A percentile compares a stretch with the other conserved stretches of the same genome.
These are phyloP conservation scores for Aspergillus candidus DNA, from an alignment of 2,329 filamentous ascomycete species.

Conservation along the genomic window DNA sequence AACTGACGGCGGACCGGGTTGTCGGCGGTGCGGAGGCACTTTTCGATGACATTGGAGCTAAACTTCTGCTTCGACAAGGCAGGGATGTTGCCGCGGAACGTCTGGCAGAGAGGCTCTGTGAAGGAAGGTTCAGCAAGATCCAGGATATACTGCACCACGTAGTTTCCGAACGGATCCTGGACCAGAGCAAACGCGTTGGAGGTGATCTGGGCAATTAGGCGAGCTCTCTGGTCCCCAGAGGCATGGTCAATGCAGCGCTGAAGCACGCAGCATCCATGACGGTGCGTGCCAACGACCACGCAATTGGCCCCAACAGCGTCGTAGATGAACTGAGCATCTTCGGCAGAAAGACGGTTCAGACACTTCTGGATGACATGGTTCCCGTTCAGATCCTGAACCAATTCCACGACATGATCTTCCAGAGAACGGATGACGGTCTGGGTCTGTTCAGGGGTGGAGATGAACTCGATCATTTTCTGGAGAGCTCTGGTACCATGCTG, in stretches of 20 bases:
- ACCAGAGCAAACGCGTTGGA: slow-evolving; percentile 81
- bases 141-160: slow-evolving; percentile 97
- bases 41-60: slow-evolving; percentile 98
- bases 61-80: slow-evolving; percentile 91
- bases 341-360: slow-evolving; percentile 80
- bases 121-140: slow-evolving; percentile 83
- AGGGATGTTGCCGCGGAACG: slow-evolving; percentile 68
- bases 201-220: slow-evolving; percentile 82
- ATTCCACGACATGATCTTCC: slow-evolving; percentile 75
- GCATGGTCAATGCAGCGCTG: slow-evolving; percentile 98
- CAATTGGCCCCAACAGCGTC: slow-evolving; percentile 84
- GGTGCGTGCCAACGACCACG: slow-evolving; percentile 88
- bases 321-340: slow-evolving; percentile 93
- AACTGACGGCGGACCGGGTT: slow-evolving; percentile 69
- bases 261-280: slow-evolving; percentile 94
- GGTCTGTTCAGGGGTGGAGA: slow-evolving; percentile 78
- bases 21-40: slow-evolving; percentile 80
- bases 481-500: slow-evolving; percentile 94
- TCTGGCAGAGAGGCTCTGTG: slow-evolving; percentile 78
- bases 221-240: slow-evolving; percentile 78
- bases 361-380: slow-evolving; percentile 99
- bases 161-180: slow-evolving; percentile 96
- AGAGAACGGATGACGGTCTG: slow-evolving; percentile 82
- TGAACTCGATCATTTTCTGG: slow-evolving; percentile 99
- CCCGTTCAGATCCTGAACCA: slow-evolving; percentile 96